Conservation (phyloP, 768 basidiomycete species). For the Candolleomyces efflorescens region DNA sequence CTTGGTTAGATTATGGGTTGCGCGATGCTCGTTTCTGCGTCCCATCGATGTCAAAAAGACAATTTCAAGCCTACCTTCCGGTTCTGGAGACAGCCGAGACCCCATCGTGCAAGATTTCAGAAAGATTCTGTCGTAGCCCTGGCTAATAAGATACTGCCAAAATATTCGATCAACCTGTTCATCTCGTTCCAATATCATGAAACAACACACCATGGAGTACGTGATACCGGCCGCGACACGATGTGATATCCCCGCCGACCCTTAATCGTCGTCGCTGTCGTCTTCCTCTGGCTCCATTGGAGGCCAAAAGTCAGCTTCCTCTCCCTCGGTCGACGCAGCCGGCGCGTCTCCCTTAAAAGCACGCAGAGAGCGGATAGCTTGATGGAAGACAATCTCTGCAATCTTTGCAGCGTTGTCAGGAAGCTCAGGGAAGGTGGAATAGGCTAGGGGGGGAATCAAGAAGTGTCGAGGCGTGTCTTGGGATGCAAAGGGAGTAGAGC, state of each 20-base stretch:
- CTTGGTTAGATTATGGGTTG: too few relatives aligned
- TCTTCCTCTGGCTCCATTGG: slow-evolving; percentile 29
- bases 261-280: slow-evolving; percentile 25
- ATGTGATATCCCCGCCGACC: background rate
- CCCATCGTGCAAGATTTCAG: too few relatives aligned
- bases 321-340: slow-evolving; percentile 16
- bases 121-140: too few relatives aligned
- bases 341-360: slow-evolving; percentile 2
- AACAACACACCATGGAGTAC: background rate
- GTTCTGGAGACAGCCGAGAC: too few relatives aligned
- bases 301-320: slow-evolving; percentile 33
- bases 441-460: slow-evolving; percentile 25
- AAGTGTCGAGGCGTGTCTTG: slow-evolving; percentile 11
- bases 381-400: slow-evolving; percentile 41
- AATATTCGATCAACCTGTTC: too few relatives aligned
- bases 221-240: background rate
- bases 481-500: background rate
- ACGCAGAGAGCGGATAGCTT: slow-evolving; percentile 19
- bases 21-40: too few relatives aligned
- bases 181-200: background rate
- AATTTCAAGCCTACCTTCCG: too few relatives aligned
- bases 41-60: too few relatives aligned
- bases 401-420: slow-evolving; percentile 52
- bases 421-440: slow-evolving; percentile 41
- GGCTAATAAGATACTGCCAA: too few relatives aligned